Base-by-base conservation (phyloP, 148 eudicot genomes). In the Spergularia marina region DNA sequence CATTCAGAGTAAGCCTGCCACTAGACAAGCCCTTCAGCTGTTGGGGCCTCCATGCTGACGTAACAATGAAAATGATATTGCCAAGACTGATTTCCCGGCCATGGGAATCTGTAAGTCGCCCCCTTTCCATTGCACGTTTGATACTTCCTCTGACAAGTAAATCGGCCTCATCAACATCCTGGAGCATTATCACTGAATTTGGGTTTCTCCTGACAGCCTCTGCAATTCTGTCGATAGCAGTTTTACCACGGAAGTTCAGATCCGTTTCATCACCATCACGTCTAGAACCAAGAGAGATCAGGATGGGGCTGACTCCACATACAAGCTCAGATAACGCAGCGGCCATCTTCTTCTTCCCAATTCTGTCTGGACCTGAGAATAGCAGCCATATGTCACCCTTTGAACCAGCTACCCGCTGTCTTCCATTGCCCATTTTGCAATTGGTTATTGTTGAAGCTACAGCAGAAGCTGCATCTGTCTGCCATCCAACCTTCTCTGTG, bases 11-110 rank as follows among this genome's bases (percentile, higher is more conserved):
- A 61, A 78, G 67, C 2, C 72, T 77, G 2, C 81, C 83, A 20
- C 60, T 58, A 11, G 71, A 65, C 20, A 71, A 25, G 18, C 75
- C 74, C 7, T 79, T 82, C 12, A 56, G 57, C 75, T 77, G 71
- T 1, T 78, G 80, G 10, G 85, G 82, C n/a, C 84, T 75, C 89
- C 90, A 85, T 40, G 77, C 84, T 25, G 87, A 86, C 0, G 99
- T 91, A 21, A 95, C 77, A 21, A 95, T 61, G 77, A 95, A 95
- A 49, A 90, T 75, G 20, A 93, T 84, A 83, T 92, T 95, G 0
- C 99, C 93, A 0, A 95, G 93, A 59, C 92, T 86, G 74, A 92
- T 91, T 57, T 95, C 99, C 6, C 99, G 94, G 20, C 99, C 94
- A 58, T 92, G 88, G 66, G 99, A 92, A 77, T 95, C 97, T 0